Conservation (phyloP, 306 rosid species). For the Trifolium subterraneum region DNA sequence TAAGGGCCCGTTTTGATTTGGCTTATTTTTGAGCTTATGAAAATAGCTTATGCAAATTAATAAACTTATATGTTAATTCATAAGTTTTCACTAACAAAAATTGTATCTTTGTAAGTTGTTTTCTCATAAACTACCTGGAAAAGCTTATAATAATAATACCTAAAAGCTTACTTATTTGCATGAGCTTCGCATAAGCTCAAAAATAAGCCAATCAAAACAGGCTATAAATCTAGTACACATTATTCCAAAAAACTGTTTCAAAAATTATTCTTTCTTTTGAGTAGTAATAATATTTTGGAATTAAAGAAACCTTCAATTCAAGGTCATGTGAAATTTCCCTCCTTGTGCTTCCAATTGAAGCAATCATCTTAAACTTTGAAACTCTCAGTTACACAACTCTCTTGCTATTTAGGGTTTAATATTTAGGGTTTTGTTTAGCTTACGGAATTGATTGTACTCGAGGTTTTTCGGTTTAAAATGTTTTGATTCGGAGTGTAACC, state of each 20-base stretch:
- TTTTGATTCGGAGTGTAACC: neutral
- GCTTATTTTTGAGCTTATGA: too few relatives aligned
- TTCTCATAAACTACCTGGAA: too few relatives aligned
- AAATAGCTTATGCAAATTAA: too few relatives aligned
- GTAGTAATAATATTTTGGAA: constrained; percentile 28
- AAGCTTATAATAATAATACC: too few relatives aligned
- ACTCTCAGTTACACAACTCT: neutral
- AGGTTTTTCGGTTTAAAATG: neutral
- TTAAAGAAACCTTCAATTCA: neutral
- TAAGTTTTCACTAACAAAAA: too few relatives aligned
- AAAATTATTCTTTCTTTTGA: neutral
- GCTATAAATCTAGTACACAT: constrained; percentile 51
- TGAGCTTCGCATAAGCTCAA: too few relatives aligned
- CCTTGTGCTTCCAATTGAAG: neutral
- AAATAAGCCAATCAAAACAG: too few relatives aligned
- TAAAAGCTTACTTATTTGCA: too few relatives aligned
- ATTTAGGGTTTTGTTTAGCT: neutral
- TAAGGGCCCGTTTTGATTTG: neutral
- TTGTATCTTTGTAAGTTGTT: too few relatives aligned
- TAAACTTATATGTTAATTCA: too few relatives aligned
- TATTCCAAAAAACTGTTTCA: constrained; percentile 17
- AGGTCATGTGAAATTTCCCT: neutral
- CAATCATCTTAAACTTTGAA: neutral
- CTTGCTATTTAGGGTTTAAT: neutral
- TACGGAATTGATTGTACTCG: neutral